Conservation (phyloP, 768 basidiomycete species). For the Tylopilus cervinicoccineus region DNA sequence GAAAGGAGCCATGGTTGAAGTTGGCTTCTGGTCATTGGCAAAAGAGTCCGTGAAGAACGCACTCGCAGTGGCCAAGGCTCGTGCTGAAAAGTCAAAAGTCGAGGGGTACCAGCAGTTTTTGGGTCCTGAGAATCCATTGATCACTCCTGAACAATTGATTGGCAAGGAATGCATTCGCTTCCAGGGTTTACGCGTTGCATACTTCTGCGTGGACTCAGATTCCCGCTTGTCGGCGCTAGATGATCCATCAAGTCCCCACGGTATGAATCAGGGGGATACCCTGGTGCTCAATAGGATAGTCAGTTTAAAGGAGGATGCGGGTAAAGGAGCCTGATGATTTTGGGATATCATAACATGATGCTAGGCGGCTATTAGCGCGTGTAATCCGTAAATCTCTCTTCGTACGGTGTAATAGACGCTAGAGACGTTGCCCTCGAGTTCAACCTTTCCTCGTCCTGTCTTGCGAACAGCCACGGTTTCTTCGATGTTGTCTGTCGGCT, state of each 20-base stretch:
- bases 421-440: slow-evolving; percentile 86
- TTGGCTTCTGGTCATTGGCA: slow-evolving; percentile 84
- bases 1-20: slow-evolving; percentile 79
- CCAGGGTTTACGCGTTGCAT: slow-evolving; percentile 94
- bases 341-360: slow-evolving; percentile 11
- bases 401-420: slow-evolving; percentile 88
- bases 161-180: slow-evolving; percentile 93
- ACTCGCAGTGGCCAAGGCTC: slow-evolving; percentile 54
- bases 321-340: slow-evolving; percentile 46
- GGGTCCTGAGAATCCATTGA: slow-evolving; percentile 59
- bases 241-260: slow-evolving; percentile 40
- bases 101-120: slow-evolving; percentile 33
- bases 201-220: slow-evolving; percentile 92
- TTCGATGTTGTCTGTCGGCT: slow-evolving; percentile 43
- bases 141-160: slow-evolving; percentile 70
- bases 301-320: slow-evolving; percentile 90
- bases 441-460: slow-evolving; percentile 77
- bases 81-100: slow-evolving; percentile 58
- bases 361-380: slow-evolving; percentile 80
- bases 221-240: slow-evolving; percentile 63
- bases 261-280: slow-evolving; percentile 64
- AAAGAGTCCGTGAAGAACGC: slow-evolving; percentile 64
- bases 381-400: slow-evolving; percentile 83
- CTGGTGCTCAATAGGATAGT: slow-evolving; percentile 90
- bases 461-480: slow-evolving; percentile 88